These are phyloP conservation scores for Byssochlamys sp. DNA, from an alignment of 2,329 filamentous ascomycete genomes.

Conservation along the genomic window DNA sequence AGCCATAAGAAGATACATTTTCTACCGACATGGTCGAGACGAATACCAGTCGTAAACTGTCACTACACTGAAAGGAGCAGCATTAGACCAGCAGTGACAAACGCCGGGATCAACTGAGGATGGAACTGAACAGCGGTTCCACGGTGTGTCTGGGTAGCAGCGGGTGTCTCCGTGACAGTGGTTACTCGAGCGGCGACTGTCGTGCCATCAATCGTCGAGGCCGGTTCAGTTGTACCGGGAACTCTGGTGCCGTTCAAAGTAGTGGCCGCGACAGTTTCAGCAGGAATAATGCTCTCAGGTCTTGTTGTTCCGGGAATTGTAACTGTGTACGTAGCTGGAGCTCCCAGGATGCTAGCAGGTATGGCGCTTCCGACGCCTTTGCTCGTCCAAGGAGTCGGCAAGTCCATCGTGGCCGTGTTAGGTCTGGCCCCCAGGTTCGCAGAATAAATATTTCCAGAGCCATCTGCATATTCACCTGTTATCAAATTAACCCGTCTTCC, in stretches of 20 bases:
- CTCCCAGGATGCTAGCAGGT: slow-evolving; percentile 32
- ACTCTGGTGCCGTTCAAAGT: neutral
- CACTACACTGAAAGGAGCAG: neutral
- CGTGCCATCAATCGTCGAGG: neutral
- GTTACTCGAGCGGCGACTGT: neutral
- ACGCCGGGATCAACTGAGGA: neutral
- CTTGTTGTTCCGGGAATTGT: neutral
- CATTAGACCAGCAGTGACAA: neutral
- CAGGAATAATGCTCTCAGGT: neutral
- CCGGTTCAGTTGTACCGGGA: neutral
- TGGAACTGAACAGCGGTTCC: neutral
- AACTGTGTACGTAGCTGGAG: neutral
- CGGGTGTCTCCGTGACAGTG: neutral
- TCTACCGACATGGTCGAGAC: neutral
- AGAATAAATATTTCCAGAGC: slow-evolving; percentile 1
- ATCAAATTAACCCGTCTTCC: neutral
- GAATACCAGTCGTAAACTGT: neutral
- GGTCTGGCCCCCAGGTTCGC: slow-evolving; percentile 23
- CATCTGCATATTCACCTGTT: slow-evolving; percentile 1
- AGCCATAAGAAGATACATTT: too few species aligned
- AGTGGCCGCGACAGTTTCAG: neutral
- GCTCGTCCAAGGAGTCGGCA: slow-evolving; percentile 39
- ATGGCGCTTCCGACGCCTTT: slow-evolving; percentile 38
- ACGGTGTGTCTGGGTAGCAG: neutral
- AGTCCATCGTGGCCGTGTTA: slow-evolving; percentile 35